Evolutionary conservation across 148 eudicot species (phyloP), one percentile per base, ranked within the genome.

Genomic region (Hydrangea macrophylla): DNA sequence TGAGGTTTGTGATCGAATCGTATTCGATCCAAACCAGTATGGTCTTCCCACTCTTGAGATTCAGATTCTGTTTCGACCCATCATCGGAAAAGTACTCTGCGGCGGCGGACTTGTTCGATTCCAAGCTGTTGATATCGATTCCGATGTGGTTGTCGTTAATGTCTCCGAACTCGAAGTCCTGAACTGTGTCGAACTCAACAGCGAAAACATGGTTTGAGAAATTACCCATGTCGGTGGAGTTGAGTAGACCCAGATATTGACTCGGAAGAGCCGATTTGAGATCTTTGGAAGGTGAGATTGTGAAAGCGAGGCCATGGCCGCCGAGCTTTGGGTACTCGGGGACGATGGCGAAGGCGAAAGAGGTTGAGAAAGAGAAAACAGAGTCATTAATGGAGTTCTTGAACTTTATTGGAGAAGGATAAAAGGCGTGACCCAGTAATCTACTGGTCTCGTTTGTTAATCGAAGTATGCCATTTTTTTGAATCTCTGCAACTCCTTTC

Each of bases 261-360:
- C 84, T 81, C 1, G 88, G 85, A 7, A 75, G 65, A 5, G 69
- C 53, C 6, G 70, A 25, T 31, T 48, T 48, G 39, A 83, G 69
- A 10, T 72, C 69, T 33, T 45, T 67, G 32, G 83, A 60, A n/a
- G 84, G 87, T n/a, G 88, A 45, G 10, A 86, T 33, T 20, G 78
- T 67, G 62, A 86, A 84, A 9, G 77, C 79, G 35, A 86, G 71
- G 9, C 91, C 91, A 33, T 86, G 88, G 9, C 82, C 82, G n/a
- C 79, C 79, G 13, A 79, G 73, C 13, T 57, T 59, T n/a, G 58
- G 61, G 23, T 75, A 55, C 50, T 81, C 83, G 2, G 91, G 79
- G 37, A 73, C 66, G 55, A 86, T 83, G 2, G 81, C 88, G 58
- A 86, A 86, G 11, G 63, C 86, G 31, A 77, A 86, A n/a, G 73